A percentile compares a stretch with the other conserved stretches of the same genome.
Conservation (phyloP, 768 basidiomycete genomes). For the Termitomyces heimii region DNA sequence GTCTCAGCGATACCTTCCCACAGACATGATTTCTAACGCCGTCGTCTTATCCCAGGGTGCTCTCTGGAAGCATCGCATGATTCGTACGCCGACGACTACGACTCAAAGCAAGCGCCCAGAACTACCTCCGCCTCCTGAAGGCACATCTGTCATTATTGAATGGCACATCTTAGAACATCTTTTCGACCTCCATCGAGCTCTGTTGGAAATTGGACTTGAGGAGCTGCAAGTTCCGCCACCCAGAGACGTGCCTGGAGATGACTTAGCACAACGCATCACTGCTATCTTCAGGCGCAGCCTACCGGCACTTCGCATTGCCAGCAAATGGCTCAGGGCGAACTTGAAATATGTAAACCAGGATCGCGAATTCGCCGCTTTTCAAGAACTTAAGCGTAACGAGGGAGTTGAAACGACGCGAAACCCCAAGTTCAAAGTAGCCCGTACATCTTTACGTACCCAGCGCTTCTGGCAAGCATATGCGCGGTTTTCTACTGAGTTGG, state of each 20-base stretch:
- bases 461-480: conserved; percentile 72
- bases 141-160: conserved; percentile 43
- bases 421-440: conserved; percentile 24
- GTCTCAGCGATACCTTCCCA: conserved; percentile 62
- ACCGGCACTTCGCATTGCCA: conserved; percentile 80
- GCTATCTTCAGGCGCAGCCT: conserved; percentile 82
- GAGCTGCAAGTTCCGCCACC: conserved; percentile 56
- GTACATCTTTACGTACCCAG: conserved; percentile 32
- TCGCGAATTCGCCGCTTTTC: conserved; percentile 29
- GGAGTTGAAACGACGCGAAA: conserved; percentile 24
- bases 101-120: conserved; percentile 20
- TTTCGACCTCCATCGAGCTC: conserved; percentile 52
- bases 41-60: conserved; percentile 74
- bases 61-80: conserved; percentile 79
- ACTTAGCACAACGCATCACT: conserved; percentile 78
- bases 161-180: conserved; percentile 63
- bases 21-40: conserved; percentile 71
- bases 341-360: conserved; percentile 56
- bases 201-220: conserved; percentile 60
- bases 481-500: conserved; percentile 57
- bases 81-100: conserved; percentile 39
- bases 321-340: conserved; percentile 86
- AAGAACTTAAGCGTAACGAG: conserved; percentile 22
- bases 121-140: conserved; percentile 19
- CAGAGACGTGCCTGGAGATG: conserved; percentile 46